phyloP scores from a whole-genome alignment of 2,329 filamentous ascomycete species.

The Sarocladium brachiariae region DNA sequence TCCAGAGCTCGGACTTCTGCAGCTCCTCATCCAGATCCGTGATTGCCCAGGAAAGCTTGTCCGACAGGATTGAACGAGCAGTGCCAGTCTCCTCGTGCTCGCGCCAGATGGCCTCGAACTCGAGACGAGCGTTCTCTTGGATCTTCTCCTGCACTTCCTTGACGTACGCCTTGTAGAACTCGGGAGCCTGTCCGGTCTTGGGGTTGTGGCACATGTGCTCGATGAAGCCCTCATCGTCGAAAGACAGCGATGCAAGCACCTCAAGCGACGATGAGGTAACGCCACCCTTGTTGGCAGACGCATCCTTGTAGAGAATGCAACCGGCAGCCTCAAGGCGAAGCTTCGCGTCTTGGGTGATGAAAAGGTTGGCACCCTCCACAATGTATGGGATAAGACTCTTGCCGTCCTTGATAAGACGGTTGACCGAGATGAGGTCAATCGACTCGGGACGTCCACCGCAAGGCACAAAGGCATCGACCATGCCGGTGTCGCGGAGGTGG shows the following conservation, averaged over 20 bases:
- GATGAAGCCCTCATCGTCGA: conserved; percentile 82
- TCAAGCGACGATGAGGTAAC: conserved; percentile 96
- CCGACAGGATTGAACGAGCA: conserved; percentile 78
- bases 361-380: conserved; percentile 95
- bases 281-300: conserved; percentile 96
- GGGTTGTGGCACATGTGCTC: conserved; percentile 87
- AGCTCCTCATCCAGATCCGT: conserved; percentile 96
- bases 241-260: conserved; percentile 87
- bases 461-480: conserved; percentile 86
- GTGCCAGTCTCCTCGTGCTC: conserved; percentile 79
- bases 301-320: conserved; percentile 94
- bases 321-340: conserved; percentile 91
- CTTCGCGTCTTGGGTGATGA: conserved; percentile 98
- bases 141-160: conserved; percentile 87
- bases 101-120: conserved; percentile 98
- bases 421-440: conserved; percentile 83
- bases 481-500: conserved; percentile 72
- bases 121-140: conserved; percentile 80
- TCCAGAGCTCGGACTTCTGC: conserved; percentile 88
- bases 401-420: conserved; percentile 82
- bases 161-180: conserved; percentile 92
- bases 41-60: conserved; percentile 85
- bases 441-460: conserved; percentile 96
- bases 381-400: conserved; percentile 88
- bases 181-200: conserved; percentile 61